Percentiles rank a stretch among this genome's conserved stretches.
Evolutionary conservation across 2,329 filamentous ascomycete genomes (phyloP).

Genomic region (Leptographium procerum): DNA sequence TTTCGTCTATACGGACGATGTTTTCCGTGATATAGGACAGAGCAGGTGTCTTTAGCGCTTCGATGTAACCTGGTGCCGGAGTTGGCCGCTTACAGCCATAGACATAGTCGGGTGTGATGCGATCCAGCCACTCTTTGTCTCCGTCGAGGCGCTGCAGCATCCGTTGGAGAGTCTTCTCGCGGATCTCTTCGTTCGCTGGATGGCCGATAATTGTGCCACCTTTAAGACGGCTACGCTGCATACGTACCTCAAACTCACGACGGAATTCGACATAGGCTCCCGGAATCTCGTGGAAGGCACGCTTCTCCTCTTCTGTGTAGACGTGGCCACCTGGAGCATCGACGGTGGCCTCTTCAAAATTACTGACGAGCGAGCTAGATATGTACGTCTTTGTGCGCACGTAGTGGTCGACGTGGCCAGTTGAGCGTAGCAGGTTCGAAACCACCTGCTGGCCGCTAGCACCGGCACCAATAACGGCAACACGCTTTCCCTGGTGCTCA

Average conservation of each 20-base stretch:
- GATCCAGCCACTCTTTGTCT: conserved; percentile 19
- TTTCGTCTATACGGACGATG: conserved; percentile 16
- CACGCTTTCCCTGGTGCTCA: conserved; percentile 13
- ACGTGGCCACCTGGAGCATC: not conserved
- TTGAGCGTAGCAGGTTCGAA: conserved; percentile 14
- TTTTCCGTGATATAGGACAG: conserved; percentile 18
- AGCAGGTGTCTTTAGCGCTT: conserved; percentile 16
- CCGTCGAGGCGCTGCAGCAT: conserved; percentile 18
- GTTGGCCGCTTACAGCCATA: conserved; percentile 15
- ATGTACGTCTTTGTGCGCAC: conserved; percentile 16
- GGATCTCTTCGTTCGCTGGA: conserved; percentile 12
- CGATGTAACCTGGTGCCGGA: conserved; percentile 16
- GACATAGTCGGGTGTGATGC: conserved; percentile 15
- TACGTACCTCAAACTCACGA: conserved; percentile 7
- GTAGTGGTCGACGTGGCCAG: conserved; percentile 13
- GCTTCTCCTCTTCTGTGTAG: conserved; percentile 4
- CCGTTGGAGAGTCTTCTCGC: conserved; percentile 11
- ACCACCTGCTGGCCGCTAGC: conserved; percentile 19
- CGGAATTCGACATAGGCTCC: not conserved
- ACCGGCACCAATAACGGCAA: conserved; percentile 19
- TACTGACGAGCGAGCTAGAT: conserved; percentile 14
- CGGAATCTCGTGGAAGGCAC: not conserved
- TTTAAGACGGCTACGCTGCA: conserved; percentile 12
- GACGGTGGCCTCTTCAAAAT: conserved; percentile 7
- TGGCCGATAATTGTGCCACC: conserved; percentile 14